Evolutionary conservation across 2,329 filamentous ascomycete species (phyloP), one percentile per base, ranked within the genome.

Genomic region (Ophiostoma fasciatum): DNA sequence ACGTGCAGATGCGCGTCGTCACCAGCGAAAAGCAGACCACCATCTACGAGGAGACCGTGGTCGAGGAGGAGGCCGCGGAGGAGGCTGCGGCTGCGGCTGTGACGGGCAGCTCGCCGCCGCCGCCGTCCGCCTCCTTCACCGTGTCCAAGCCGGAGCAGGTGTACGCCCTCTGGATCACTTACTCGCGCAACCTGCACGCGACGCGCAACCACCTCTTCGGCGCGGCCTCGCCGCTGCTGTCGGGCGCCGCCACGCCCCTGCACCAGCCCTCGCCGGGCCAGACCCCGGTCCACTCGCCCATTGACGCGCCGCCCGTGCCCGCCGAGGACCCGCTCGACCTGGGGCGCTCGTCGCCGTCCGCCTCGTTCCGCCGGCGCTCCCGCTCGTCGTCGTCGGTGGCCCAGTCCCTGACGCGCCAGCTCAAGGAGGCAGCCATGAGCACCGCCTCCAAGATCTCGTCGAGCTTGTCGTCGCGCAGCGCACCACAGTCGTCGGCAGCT

Each of bases 131-230:
- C 49, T 54, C n/a, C 8, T 65, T 70, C n/a, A 56, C 67, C 10
- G 56, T 63, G 22, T 51, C 60, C 4, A 63, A 68, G 42, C 72
- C 77, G 13, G 85, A 94, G 53, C 71, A 93, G 43, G 85, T 96
- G 0, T 96, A 87, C 60, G 90, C 90, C 10, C 61, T 98, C 21
- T 98, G 90, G 90, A 80, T 98, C 46, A 96, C 88, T 1, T 98
- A 96, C 54, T 96, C 88, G 14, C 72, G 87, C 43, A 84, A 94
- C 50, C 66, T 96, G 11, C 90, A 98, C 54, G 80, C 82, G 13
- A 69, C 75, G 26, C 74, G 74, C 42, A 63, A 66, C 35, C 58
- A 57, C 38, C 55, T 77, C 31, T n/a, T n/a, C n/a, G 68, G 71
- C n/a, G 63, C 69, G 15, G 63, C 76, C n/a, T 76, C 77, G 18